phyloP scores from a whole-genome alignment of 148 eudicot genomes.

The Rhododendron williamsianum region DNA sequence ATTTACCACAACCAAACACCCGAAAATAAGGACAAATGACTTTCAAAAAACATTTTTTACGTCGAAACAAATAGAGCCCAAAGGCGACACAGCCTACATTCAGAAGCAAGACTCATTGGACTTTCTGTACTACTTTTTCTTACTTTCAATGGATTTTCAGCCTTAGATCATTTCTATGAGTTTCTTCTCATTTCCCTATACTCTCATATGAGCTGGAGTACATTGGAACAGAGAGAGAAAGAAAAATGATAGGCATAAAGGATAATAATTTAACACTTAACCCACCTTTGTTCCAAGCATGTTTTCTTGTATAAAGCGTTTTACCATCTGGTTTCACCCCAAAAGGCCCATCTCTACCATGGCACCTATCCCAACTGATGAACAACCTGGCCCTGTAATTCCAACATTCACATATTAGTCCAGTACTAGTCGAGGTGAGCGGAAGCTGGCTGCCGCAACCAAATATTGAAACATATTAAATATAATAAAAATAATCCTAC shows the following conservation, averaged over 20 bases:
- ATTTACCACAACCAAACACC: not conserved
- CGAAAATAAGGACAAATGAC: not conserved
- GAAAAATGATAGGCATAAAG: not conserved
- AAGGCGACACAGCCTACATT: not conserved
- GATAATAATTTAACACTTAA: not conserved
- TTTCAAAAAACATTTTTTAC: not conserved
- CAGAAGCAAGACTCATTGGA: not conserved
- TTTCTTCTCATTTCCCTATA: not conserved
- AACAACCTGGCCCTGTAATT: constrained; percentile 47
- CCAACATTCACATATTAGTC: not conserved
- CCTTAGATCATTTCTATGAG: not conserved
- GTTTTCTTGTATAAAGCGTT: constrained; percentile 26
- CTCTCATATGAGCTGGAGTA: not conserved
- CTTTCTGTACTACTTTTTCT: not conserved
- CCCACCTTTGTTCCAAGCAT: constrained; percentile 46
- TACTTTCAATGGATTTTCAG: not conserved
- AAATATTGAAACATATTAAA: not conserved
- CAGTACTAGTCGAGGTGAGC: not conserved
- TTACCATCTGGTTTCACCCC: constrained; percentile 40
- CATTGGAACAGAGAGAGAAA: not conserved
- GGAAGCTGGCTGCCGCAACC: not conserved
- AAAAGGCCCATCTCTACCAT: constrained; percentile 54
- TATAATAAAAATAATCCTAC: not conserved
- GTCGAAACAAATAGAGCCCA: not conserved
- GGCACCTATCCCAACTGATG: constrained; percentile 45